Conservation (phyloP, 1,139 yeast species). For the Suhomyces bokatorum region DNA sequence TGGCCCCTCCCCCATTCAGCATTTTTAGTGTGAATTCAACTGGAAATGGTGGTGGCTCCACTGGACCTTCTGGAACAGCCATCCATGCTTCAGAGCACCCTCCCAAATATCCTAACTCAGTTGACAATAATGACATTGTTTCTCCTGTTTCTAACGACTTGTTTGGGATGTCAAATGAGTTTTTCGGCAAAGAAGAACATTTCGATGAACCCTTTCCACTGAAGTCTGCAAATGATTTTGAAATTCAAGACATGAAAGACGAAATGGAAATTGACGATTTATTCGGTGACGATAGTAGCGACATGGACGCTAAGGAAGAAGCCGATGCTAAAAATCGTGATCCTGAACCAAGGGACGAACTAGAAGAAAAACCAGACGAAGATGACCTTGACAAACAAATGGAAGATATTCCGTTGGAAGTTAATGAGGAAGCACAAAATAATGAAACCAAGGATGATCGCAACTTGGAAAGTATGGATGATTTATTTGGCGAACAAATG, state of each 20-base stretch:
- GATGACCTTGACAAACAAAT: not conserved
- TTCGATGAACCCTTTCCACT: conserved; percentile 1
- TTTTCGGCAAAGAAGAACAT: conserved; percentile 35
- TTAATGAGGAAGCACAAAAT: not conserved
- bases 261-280: conserved; percentile 43
- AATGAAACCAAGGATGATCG: not conserved
- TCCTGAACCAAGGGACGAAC: not conserved
- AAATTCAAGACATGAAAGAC: conserved; percentile 11
- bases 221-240: conserved; percentile 4
- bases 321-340: conserved; percentile 1
- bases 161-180: conserved; percentile 25
- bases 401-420: not conserved
- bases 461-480: conserved; percentile 11
- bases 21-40: conserved; percentile 30
- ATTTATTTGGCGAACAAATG: conserved; percentile 10
- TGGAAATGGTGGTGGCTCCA: conserved; percentile 23
- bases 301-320: conserved; percentile 12
- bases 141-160: conserved; percentile 26
- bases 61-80: conserved; percentile 19
- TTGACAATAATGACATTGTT: conserved; percentile 16
- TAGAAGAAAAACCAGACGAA: conserved; percentile 1
- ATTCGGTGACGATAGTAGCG: conserved; percentile 41
- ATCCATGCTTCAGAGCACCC: conserved; percentile 11
- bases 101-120: conserved; percentile 14
- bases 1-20: conserved; percentile 21